These are phyloP conservation scores for Aspergillus sp. DNA, from an alignment of 2,329 filamentous ascomycete genomes.

Conservation along the genomic window DNA sequence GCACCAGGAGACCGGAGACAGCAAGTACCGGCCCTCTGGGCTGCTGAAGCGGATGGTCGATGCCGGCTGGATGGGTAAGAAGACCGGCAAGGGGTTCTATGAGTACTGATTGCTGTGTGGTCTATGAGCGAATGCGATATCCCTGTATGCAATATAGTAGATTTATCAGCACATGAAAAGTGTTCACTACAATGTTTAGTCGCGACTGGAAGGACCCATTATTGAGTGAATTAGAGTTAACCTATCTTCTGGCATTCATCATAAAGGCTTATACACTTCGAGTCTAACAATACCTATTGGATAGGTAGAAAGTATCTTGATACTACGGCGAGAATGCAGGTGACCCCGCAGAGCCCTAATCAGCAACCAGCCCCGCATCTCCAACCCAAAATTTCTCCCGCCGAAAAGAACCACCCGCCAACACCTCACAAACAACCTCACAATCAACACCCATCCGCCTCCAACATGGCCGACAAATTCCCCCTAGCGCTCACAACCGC, in stretches of 20 bases:
- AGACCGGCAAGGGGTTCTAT: conserved; percentile 94
- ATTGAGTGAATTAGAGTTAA: too few species aligned
- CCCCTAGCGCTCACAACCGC: conserved; percentile 31
- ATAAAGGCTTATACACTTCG: too few species aligned
- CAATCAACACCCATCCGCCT: conserved; percentile 3
- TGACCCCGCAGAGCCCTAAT: conserved; percentile 34
- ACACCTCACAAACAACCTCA: neutral
- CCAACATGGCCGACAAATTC: conserved; percentile 32
- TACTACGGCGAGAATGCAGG: too few species aligned
- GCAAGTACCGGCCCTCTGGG: conserved; percentile 89
- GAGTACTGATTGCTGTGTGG: conserved; percentile 60
- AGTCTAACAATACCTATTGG: too few species aligned
- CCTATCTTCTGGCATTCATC: too few species aligned
- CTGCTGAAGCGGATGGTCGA: conserved; percentile 93
- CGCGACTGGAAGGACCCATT: too few species aligned
- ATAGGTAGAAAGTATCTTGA: too few species aligned
- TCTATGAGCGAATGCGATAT: neutral
- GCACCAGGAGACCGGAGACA: conserved; percentile 87
- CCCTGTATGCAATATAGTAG: conserved; percentile 5
- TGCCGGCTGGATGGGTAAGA: conserved; percentile 96
- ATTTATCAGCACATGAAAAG: conserved; percentile 7
- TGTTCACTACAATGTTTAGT: neutral
- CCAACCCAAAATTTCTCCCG: conserved; percentile 25
- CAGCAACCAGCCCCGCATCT: conserved; percentile 28
- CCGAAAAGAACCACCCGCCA: neutral